Evolutionary conservation across 2,329 filamentous ascomycete species (phyloP).

Genomic region (Cercospora sojina): DNA sequence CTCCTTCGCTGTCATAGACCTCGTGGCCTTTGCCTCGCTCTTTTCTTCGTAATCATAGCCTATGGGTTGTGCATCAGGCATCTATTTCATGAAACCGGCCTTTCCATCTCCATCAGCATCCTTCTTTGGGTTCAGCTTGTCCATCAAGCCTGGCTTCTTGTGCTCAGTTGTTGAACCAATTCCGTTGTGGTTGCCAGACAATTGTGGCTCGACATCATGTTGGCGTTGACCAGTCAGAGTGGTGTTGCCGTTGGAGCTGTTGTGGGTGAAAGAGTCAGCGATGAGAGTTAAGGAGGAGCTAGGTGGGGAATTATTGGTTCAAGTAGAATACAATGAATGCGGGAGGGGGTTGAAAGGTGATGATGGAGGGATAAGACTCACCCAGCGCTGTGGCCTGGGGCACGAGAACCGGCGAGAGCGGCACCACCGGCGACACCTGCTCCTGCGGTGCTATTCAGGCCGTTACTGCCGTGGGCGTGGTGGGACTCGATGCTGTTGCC

Average conservation of each 20-base stretch:
- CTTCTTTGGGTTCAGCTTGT: constrained; percentile 56
- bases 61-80: not conserved
- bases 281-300: constrained; percentile 2
- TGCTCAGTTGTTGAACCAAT: constrained; percentile 6
- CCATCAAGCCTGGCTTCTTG: constrained; percentile 51
- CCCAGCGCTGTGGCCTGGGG: constrained; percentile 1
- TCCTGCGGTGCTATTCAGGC: not conserved
- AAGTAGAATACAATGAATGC: not conserved
- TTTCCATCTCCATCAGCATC: constrained; percentile 58
- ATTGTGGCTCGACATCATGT: constrained; percentile 1
- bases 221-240: constrained; percentile 6
- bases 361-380: not conserved
- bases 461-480: constrained; percentile 14
- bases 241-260: not conserved
- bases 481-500: constrained; percentile 11
- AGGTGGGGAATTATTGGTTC: not conserved
- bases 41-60: not conserved
- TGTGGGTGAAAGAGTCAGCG: constrained; percentile 5
- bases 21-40: not conserved
- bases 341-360: not conserved
- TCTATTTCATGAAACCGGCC: constrained; percentile 53
- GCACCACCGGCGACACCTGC: not conserved
- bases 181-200: constrained; percentile 11
- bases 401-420: constrained; percentile 3
- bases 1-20: not conserved